A percentile compares a stretch with the other conserved stretches of the same genome.
These are phyloP conservation scores for Clonostachys rhizophaga DNA, from an alignment of 2,329 filamentous ascomycete species.

Conservation along the genomic window DNA sequence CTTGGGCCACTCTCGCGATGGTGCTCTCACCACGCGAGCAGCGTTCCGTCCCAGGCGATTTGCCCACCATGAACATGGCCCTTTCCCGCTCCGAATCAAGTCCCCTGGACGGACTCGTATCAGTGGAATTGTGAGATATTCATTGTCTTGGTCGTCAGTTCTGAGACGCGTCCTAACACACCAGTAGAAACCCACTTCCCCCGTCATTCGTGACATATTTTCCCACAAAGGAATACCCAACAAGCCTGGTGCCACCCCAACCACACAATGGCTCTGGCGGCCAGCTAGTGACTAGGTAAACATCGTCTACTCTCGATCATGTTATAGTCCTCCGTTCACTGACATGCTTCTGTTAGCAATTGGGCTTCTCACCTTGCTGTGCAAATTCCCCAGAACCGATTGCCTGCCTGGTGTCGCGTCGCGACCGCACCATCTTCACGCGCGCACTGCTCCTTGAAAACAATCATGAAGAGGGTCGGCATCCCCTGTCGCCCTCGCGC, in stretches of 20 bases:
- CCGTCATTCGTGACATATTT: not conserved
- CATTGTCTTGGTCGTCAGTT: too few species aligned
- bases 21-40: not conserved
- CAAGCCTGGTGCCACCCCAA: not conserved
- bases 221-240: not conserved
- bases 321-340: not conserved
- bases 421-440: not conserved
- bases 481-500: not conserved
- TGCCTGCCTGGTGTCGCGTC: not conserved
- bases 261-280: not conserved
- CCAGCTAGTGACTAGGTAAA: not conserved
- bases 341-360: not conserved
- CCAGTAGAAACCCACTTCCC: not conserved
- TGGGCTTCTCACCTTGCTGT: not conserved
- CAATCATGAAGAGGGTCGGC: not conserved
- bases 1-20: not conserved
- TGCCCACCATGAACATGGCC: too few species aligned
- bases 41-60: too few species aligned
- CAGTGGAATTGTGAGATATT: too few species aligned
- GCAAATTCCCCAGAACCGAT: not conserved
- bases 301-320: not conserved
- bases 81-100: too few species aligned
- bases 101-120: too few species aligned
- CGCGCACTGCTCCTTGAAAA: not conserved
- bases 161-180: not conserved